These are phyloP conservation scores for Cutaneotrichosporon dermatis DNA, from an alignment of 1,284 basidiomycete genomes.

Conservation along the genomic window DNA sequence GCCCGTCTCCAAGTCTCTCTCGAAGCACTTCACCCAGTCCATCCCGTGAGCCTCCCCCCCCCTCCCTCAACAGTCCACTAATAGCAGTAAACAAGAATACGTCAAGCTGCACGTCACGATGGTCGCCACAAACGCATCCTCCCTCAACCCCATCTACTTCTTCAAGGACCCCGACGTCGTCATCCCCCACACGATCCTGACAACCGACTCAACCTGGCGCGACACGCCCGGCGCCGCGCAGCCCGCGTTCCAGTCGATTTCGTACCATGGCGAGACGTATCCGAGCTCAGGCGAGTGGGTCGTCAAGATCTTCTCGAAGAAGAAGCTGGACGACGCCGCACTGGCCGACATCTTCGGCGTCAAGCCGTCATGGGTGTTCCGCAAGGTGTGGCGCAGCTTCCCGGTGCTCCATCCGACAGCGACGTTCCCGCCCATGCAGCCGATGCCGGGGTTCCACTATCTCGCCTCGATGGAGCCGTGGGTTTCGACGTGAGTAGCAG, in stretches of 20 bases:
- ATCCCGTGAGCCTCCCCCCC: slow-evolving; percentile 25
- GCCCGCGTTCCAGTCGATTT: slow-evolving; percentile 81
- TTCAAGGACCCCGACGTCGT: slow-evolving; percentile 52
- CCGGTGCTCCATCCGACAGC: slow-evolving; percentile 60
- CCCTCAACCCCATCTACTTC: slow-evolving; percentile 68
- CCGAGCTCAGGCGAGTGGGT: slow-evolving; percentile 56
- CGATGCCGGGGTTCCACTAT: slow-evolving; percentile 74
- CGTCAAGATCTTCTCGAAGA: slow-evolving; percentile 81
- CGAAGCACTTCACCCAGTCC: slow-evolving; percentile 9
- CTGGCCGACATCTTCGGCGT: slow-evolving; percentile 57
- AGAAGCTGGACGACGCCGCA: slow-evolving; percentile 62
- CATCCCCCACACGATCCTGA: slow-evolving; percentile 69
- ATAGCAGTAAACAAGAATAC: slow-evolving; percentile 59
- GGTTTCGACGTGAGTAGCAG: slow-evolving; percentile 47
- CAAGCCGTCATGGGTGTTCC: slow-evolving; percentile 71
- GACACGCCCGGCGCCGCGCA: slow-evolving; percentile 43
- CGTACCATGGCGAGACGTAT: slow-evolving; percentile 66
- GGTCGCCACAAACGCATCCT: slow-evolving; percentile 66
- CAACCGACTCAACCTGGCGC: slow-evolving; percentile 35
- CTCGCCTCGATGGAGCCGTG: slow-evolving; percentile 83
- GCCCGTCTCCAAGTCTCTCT: slow-evolving; percentile 15
- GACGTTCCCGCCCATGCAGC: slow-evolving; percentile 67
- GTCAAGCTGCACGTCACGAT: slow-evolving; percentile 84
- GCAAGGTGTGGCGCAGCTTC: slow-evolving; percentile 63
- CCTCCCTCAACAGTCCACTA: too few relatives aligned